Conservation (phyloP, 2,329 filamentous ascomycete genomes). For the Cercospora canescens region DNA sequence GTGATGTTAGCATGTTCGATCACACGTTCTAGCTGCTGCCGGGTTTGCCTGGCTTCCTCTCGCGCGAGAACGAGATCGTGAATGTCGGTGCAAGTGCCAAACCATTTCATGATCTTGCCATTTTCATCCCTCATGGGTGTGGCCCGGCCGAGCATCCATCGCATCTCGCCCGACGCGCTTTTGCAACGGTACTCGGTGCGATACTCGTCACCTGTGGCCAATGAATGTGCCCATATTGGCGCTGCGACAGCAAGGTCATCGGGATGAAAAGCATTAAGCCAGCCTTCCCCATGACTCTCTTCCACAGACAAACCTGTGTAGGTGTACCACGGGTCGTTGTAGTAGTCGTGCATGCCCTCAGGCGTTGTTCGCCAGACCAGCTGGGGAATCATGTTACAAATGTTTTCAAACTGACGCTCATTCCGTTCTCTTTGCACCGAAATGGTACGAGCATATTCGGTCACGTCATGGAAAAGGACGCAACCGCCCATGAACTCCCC, state of each 20-base stretch:
- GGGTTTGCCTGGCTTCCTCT: slow-evolving; percentile 63
- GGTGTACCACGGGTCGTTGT: slow-evolving; percentile 72
- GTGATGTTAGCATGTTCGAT: slow-evolving; percentile 75
- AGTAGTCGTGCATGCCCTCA: slow-evolving; percentile 70
- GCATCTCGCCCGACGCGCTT: slow-evolving; percentile 67
- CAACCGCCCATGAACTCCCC: slow-evolving; percentile 74
- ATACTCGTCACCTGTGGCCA: slow-evolving; percentile 69
- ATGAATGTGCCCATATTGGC: slow-evolving; percentile 61
- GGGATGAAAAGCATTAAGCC: slow-evolving; percentile 66
- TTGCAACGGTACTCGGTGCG: slow-evolving; percentile 69
- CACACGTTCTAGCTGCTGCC: slow-evolving; percentile 71
- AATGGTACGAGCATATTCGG: slow-evolving; percentile 67
- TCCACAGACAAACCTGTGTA: slow-evolving; percentile 69
- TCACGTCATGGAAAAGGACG: slow-evolving; percentile 71
- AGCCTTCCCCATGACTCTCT: slow-evolving; percentile 62
- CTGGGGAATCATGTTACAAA: slow-evolving; percentile 63
- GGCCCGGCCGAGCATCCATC: slow-evolving; percentile 77
- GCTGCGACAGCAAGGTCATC: slow-evolving; percentile 64
- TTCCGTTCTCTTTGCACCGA: slow-evolving; percentile 68
- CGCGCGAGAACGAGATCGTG: slow-evolving; percentile 72
- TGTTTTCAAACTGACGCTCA: slow-evolving; percentile 71
- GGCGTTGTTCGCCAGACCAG: slow-evolving; percentile 70
- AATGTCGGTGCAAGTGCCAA: slow-evolving; percentile 77
- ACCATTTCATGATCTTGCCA: slow-evolving; percentile 74
- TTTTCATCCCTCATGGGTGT: slow-evolving; percentile 64